Evolutionary conservation across 2,329 filamentous ascomycete genomes (phyloP).

Genomic region (Diaporthe humulicola): DNA sequence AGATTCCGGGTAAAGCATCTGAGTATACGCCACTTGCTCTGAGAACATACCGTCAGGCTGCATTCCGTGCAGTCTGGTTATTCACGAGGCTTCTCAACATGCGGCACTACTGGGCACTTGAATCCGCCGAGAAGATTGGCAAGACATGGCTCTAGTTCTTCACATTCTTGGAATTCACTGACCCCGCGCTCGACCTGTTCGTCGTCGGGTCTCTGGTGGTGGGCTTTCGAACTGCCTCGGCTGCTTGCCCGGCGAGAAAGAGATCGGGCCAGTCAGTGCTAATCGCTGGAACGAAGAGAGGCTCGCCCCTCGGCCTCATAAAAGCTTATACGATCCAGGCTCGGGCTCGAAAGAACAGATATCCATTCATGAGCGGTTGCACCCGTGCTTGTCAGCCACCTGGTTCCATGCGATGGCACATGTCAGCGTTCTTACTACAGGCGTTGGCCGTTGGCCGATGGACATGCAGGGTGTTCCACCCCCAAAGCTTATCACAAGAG

Average conservation of each 20-base stretch:
- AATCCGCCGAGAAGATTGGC: background rate
- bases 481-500: constrained; percentile 14
- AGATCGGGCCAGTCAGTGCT: background rate
- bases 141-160: background rate
- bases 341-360: background rate
- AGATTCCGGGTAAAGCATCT: constrained; percentile 10
- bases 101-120: no score
- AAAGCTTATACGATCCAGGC: background rate
- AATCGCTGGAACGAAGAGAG: background rate
- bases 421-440: constrained; percentile 19
- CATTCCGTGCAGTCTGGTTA: background rate
- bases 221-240: background rate
- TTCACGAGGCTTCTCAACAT: background rate
- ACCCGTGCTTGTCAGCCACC: background rate
- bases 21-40: background rate
- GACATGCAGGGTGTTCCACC: constrained; percentile 9
- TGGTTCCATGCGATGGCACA: constrained; percentile 25
- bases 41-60: background rate
- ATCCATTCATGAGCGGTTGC: background rate
- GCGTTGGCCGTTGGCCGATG: constrained; percentile 21
- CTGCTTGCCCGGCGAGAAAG: background rate
- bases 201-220: background rate
- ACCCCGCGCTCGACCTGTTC: background rate
- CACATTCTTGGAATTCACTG: background rate
- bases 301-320: background rate